Evolutionary conservation across 192 early-diverging fungal genomes (phyloP), one percentile per base, ranked within the genome.

Genomic region (Fimicolochytrium jonesii): DNA sequence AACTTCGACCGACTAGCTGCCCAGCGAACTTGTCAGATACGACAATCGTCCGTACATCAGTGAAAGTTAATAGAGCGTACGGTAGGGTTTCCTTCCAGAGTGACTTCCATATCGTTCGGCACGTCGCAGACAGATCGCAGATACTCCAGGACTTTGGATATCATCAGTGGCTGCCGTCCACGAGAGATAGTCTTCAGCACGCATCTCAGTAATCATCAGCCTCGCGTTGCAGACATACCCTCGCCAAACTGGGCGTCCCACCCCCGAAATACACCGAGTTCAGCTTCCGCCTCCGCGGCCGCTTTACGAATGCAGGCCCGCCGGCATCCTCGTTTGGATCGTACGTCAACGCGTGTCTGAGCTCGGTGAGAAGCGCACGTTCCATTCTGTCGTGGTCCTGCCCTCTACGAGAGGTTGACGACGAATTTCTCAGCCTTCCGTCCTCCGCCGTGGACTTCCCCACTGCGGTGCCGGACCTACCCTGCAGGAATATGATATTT

Each of bases 181-280:
- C n/a, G n/a, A n/a, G n/a, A n/a, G n/a, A n/a, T n/a, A n/a, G n/a
- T n/a, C n/a, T n/a, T n/a, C n/a, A n/a, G n/a, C n/a, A n/a, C n/a
- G n/a, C n/a, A n/a, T n/a, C n/a, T n/a, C n/a, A n/a, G n/a, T n/a
- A n/a, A n/a, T n/a, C n/a, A n/a, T n/a, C n/a, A n/a, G n/a, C n/a
- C n/a, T n/a, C n/a, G n/a, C n/a, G n/a, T n/a, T n/a, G n/a, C n/a
- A 39, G 2, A 25, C 53, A 23, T 22, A 67, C 65, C 32, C 46
- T 36, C 29, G 65, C 67, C 39, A 74, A 39, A 36, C 67, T 69
- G 5, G 73, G 74, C 2, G 74, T 76, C 3, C 74, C 74, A 13
- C 74, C 74, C 1, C 74, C 74, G 61, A 76, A 76, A 46, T 76
- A 76, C 1, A 76, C 46, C 22, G 69, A 66, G 2, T 30, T 28